Percentiles rank a stretch among this genome's conserved stretches.
These are phyloP conservation scores for Collybia mongolica DNA, from an alignment of 768 basidiomycete genomes.

Conservation along the genomic window DNA sequence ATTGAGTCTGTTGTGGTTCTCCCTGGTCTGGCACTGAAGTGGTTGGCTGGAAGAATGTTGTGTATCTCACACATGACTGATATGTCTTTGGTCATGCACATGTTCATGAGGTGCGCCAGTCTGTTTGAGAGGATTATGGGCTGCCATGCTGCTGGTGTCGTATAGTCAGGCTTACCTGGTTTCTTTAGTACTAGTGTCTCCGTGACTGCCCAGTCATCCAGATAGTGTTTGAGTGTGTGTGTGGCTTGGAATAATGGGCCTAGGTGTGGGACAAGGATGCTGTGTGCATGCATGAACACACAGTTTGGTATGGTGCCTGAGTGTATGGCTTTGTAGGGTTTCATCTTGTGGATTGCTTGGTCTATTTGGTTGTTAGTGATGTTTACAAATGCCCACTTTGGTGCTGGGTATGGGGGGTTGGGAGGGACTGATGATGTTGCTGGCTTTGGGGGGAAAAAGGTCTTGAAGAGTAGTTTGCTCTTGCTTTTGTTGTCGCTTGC, in stretches of 20 bases:
- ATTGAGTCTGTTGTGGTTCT: constrained; percentile 29
- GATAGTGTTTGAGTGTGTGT: too few relatives aligned
- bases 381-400: background rate
- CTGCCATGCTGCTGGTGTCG: background rate
- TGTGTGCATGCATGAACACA: too few relatives aligned
- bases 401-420: background rate
- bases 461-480: background rate
- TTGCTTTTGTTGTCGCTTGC: background rate
- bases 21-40: constrained; percentile 26
- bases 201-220: background rate
- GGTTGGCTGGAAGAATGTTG: constrained; percentile 6
- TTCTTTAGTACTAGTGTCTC: background rate
- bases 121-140: background rate
- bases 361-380: background rate
- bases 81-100: background rate
- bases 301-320: background rate
- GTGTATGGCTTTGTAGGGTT: background rate
- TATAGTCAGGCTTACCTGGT: background rate
- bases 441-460: background rate
- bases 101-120: background rate
- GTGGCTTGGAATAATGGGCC: too few relatives aligned
- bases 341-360: background rate
- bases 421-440: background rate
- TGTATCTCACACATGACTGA: background rate
- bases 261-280: too few relatives aligned